Conservation (phyloP, 345 rosid species). For the Luvunga scandens region DNA sequence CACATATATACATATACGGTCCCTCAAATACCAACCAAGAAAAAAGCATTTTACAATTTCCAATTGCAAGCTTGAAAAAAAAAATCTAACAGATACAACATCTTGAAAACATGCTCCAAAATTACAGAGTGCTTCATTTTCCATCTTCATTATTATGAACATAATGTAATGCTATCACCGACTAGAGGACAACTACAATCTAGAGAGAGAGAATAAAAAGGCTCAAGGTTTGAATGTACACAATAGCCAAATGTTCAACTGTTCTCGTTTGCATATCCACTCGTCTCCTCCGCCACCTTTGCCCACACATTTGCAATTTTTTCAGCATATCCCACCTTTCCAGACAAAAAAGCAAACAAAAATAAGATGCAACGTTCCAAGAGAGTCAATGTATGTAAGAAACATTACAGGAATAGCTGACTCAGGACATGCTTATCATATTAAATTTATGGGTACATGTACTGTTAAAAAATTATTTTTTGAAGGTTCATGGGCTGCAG, state of each 20-base stretch:
- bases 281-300: conserved; percentile 84
- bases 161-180: conserved; percentile 22
- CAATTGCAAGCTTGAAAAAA: not conserved
- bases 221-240: conserved; percentile 39
- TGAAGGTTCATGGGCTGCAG: not conserved
- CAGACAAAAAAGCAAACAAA: not conserved
- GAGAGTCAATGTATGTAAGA: not conserved
- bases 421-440: not conserved
- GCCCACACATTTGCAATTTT: conserved; percentile 89
- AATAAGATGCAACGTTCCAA: too few relatives aligned
- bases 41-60: conserved; percentile 13
- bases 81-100: conserved; percentile 9
- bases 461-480: not conserved
- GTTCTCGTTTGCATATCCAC: conserved; percentile 61
- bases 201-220: conserved; percentile 9
- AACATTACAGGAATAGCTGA: not conserved
- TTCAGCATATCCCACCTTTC: conserved; percentile 94
- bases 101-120: not conserved
- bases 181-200: conserved; percentile 12
- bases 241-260: conserved; percentile 21
- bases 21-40: not conserved
- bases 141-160: conserved; percentile 11
- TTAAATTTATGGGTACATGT: not conserved
- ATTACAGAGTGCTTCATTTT: conserved; percentile 10
- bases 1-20: too few relatives aligned